phyloP scores from a whole-genome alignment of 2,329 filamentous ascomycete genomes.

The Stemphylium lycopersici region DNA sequence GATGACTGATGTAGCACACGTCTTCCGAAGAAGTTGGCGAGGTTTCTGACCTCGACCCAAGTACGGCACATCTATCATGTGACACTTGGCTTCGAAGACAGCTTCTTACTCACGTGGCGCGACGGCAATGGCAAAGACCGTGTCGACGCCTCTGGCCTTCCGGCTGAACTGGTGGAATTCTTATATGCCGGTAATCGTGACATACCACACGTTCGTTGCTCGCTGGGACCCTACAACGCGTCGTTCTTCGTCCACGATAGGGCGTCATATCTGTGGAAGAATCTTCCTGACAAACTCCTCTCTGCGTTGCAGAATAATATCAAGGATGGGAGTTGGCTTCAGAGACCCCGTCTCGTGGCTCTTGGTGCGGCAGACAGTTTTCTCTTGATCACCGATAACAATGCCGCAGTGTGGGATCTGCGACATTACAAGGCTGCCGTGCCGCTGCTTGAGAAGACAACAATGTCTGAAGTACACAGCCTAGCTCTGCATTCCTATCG shows the following conservation, averaged over 20 bases:
- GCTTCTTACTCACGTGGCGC: constrained; percentile 44
- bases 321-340: constrained; percentile 36
- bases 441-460: constrained; percentile 24
- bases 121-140: constrained; percentile 31
- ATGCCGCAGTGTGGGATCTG: constrained; percentile 40
- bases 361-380: constrained; percentile 40
- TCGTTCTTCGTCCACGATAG: constrained; percentile 43
- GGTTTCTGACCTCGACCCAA: constrained; percentile 32
- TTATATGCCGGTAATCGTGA: constrained; percentile 32
- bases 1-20: constrained; percentile 24
- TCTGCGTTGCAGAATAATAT: constrained; percentile 35
- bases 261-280: constrained; percentile 40
- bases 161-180: constrained; percentile 34
- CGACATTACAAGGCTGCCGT: constrained; percentile 28
- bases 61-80: constrained; percentile 38
- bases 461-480: constrained; percentile 28
- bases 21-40: constrained; percentile 34
- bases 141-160: constrained; percentile 35
- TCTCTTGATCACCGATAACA: constrained; percentile 38
- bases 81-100: constrained; percentile 41
- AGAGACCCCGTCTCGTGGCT: constrained; percentile 40
- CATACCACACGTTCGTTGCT: constrained; percentile 36
- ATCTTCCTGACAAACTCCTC: constrained; percentile 34
- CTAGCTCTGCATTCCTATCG: constrained; percentile 41
- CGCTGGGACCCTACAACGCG: constrained; percentile 41